These are phyloP conservation scores for Salix purpurea DNA, from an alignment of 345 rosid genomes.

Conservation along the genomic window DNA sequence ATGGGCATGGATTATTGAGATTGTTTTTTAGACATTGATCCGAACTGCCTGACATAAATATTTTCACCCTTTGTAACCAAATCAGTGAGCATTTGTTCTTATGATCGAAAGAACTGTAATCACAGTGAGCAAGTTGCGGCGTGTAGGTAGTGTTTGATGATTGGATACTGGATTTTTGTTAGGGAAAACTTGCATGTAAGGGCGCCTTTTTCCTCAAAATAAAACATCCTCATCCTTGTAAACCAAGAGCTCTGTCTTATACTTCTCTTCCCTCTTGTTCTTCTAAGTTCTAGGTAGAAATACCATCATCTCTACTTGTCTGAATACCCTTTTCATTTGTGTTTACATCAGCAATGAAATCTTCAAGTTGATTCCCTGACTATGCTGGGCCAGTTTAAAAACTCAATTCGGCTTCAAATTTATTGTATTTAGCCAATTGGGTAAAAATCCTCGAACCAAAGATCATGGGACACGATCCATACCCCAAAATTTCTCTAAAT, in stretches of 20 bases:
- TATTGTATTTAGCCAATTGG: too few species aligned
- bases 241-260: background rate
- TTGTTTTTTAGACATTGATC: background rate
- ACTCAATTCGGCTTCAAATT: too few species aligned
- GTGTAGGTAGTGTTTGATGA: constrained; percentile 7
- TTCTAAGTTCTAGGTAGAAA: background rate
- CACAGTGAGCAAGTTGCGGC: constrained; percentile 3
- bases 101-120: background rate
- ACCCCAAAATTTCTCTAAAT: too few species aligned
- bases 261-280: background rate
- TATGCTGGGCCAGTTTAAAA: too few species aligned
- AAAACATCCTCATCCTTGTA: background rate
- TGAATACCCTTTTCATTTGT: too few species aligned
- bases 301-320: too few species aligned
- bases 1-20: constrained; percentile 89
- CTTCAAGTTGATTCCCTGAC: too few species aligned
- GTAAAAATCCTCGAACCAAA: too few species aligned
- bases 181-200: background rate
- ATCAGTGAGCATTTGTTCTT: background rate
- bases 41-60: background rate
- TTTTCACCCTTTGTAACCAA: background rate
- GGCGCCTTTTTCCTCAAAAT: background rate
- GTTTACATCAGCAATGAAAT: too few species aligned
- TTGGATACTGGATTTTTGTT: background rate
- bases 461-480: too few species aligned